Base-by-base conservation (phyloP, 2,329 filamentous ascomycete species). In the Scytalidium lignicola region DNA sequence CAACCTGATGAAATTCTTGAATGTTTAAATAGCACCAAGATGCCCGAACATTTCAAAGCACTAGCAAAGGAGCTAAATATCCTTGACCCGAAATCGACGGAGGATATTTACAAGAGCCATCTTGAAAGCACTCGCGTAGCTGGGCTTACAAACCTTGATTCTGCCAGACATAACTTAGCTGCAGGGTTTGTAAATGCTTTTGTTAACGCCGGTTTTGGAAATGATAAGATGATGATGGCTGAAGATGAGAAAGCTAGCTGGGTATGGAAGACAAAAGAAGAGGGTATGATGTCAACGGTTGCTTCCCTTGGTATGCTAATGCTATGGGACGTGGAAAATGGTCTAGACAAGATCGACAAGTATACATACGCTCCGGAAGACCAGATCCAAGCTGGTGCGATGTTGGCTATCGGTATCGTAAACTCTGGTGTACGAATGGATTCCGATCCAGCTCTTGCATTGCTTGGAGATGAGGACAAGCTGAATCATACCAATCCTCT, bases 21-120 rank as follows among this genome's bases (percentile, higher is more conserved):
- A 54, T 93, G 89, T 59, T 70, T 96, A 49, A 88, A 88, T 67
- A 99, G 97, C 70, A 83, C 86, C 17, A 89, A 87, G 62, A 73
- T 99, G 50, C 85, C 91, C 1, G 89, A 95, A 55, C 86, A 97
- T 69, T 99, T 96, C 79, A 95, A 95, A 70, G 82, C 87, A 4
- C 75, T 99, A 26, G 95, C 85, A 50, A 96, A 96, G 71, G 93
- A 99, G 67, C 78, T 99, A 47, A 97, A 99, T 69, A 92, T 99
- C 46, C 75, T 97, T 40, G 93, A 99, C 55, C 93, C 93, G 29
- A 97, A 96, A 74, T 88, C 89, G 41, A 95, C 92, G 0, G 93
- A 99, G 66, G 95, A 99, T 62, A 99, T 99, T 62, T 99, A 99
- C 80, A 99, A 99, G 76, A 96, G 90, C 64, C 93, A 99, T 69